These are phyloP conservation scores for Dichomitus squalens DNA, from an alignment of 1,284 basidiomycete species.

Conservation along the genomic window DNA sequence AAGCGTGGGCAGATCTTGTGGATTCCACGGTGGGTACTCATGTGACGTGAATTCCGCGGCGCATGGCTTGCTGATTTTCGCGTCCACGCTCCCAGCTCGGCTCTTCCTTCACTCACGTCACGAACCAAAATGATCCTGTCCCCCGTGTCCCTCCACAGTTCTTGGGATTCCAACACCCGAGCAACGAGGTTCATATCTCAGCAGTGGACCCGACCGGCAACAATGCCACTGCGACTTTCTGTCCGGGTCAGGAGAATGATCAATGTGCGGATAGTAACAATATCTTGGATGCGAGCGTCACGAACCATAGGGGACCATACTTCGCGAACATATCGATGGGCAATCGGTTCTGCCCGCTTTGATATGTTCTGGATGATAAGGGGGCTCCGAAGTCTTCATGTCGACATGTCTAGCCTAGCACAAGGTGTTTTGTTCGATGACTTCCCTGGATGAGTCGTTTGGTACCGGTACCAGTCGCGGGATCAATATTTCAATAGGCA, in stretches of 20 bases:
- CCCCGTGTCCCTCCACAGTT: constrained; percentile 37
- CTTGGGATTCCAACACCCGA: constrained; percentile 38
- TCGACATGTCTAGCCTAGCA: too few relatives aligned
- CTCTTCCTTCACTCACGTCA: constrained; percentile 33
- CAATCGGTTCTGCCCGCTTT: constrained; percentile 16
- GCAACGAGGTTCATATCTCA: constrained; percentile 40
- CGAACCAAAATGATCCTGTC: constrained; percentile 39
- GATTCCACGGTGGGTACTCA: constrained; percentile 34
- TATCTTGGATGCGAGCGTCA: constrained; percentile 20
- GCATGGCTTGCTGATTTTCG: neutral
- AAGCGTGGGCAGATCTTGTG: constrained; percentile 47
- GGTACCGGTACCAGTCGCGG: too few relatives aligned
- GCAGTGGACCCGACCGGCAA: constrained; percentile 29
- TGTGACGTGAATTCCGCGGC: too few relatives aligned
- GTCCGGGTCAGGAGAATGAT: constrained; percentile 35
- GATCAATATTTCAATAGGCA: too few relatives aligned
- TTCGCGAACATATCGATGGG: constrained; percentile 21
- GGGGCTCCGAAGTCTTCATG: too few relatives aligned
- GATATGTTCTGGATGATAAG: neutral
- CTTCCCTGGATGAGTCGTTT: too few relatives aligned
- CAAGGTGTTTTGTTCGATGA: too few relatives aligned
- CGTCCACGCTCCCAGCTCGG: constrained; percentile 11
- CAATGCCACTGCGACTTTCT: constrained; percentile 25
- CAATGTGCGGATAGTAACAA: constrained; percentile 27
- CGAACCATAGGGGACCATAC: constrained; percentile 30